Base-by-base conservation (phyloP, 73 alveolate species). In the Paramecium pentaurelia region DNA sequence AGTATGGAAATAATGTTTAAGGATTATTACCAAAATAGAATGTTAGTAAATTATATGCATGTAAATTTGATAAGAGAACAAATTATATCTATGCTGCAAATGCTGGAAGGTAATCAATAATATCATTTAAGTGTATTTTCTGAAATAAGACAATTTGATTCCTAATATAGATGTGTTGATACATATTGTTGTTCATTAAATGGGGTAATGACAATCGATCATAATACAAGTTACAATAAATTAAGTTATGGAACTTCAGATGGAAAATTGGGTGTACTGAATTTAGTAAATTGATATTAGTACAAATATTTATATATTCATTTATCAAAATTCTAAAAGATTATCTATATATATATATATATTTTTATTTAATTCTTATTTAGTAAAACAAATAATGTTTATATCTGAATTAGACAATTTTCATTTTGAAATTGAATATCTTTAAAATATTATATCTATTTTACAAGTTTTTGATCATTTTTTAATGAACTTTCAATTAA, bases 281-380 rank as follows among this genome's bases (percentile, higher is more conserved):
- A 80, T 49, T 32, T 80, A 80, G 91, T 80, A 9, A 80, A 80
- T 80, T 80, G 88, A 75, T 20, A 34, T 75, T 75, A 54, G 70
- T 54, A 54, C 70, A 54, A 18, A 54, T 54, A 54, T 54, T 22
- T 22, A 22, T 22, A 22, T 22, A 22, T 22, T 22, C 25, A 22
- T 22, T 22, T 22, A 22, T 22, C 25, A 22, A 22, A 22, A 22
- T 22, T 22, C 25, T 22, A 22, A 22, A 22, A 22, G 25, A 22
- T 22, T 22, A 22, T 22, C 25, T 22, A 22, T 0, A 22, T 22
- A 22, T 0, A 22, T 22, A 22, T 0, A 22, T 22, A 22, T 22
- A 22, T 22, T 22, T 22, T 22, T 22, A 22, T 0, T 22, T 22
- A 22, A 22, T 22, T 22, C 25, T 22, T 22, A 22, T 22, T 22